Conservation (phyloP, 2,329 filamentous ascomycete genomes). For the Albifimbria verrucaria region DNA sequence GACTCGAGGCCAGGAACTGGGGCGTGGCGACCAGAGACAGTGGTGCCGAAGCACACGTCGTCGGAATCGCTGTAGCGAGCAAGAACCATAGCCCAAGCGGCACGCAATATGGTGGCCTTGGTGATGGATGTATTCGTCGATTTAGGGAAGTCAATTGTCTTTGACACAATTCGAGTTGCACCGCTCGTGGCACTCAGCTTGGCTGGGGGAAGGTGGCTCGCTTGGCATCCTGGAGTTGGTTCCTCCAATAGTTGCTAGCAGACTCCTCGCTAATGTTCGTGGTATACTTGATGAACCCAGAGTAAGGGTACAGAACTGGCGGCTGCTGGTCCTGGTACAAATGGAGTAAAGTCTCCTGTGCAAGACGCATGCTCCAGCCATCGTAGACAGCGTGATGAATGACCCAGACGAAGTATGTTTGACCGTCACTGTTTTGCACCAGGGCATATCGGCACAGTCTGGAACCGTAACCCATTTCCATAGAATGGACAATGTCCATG, state of each 20-base stretch:
- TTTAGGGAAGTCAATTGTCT: not conserved
- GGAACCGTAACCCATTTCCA: not conserved
- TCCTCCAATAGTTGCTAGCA: conserved; percentile 33
- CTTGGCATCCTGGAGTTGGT: conserved; percentile 27
- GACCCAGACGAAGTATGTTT: conserved; percentile 11
- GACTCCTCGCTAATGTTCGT: conserved; percentile 22
- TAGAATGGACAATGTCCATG: not conserved
- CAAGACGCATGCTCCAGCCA: conserved; percentile 44
- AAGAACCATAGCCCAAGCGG: conserved; percentile 22
- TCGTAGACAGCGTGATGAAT: conserved; percentile 45
- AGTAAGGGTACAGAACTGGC: conserved; percentile 23
- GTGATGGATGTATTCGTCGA: conserved; percentile 5
- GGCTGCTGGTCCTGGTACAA: conserved; percentile 5
- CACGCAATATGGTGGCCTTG: conserved; percentile 15
- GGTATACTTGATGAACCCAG: conserved; percentile 39
- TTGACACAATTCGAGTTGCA: not conserved
- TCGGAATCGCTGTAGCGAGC: conserved; percentile 12
- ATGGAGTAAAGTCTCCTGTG: conserved; percentile 8
- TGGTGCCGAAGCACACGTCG: conserved; percentile 22
- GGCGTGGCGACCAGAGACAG: conserved; percentile 24
- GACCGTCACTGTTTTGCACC: not conserved
- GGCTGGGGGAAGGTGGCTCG: not conserved
- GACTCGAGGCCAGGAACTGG: conserved; percentile 19
- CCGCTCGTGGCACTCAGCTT: not conserved
- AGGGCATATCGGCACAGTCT: not conserved